Evolutionary conservation across 2,329 filamentous ascomycete genomes (phyloP), one percentile per base, ranked within the genome.

Genomic region (Botrytis sinoallii): DNA sequence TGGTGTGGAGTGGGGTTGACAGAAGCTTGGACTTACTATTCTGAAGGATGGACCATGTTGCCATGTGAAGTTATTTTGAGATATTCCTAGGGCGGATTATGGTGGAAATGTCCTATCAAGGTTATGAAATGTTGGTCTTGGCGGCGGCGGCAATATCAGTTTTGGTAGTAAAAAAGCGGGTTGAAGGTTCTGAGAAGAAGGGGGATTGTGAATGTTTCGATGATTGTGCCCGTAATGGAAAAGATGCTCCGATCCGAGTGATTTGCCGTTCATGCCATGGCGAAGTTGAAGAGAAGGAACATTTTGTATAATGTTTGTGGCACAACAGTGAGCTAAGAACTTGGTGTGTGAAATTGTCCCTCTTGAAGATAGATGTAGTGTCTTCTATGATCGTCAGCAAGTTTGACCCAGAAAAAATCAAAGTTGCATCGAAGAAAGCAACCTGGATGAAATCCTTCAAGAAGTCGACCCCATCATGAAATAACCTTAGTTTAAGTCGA

Each of bases 61-160:
- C 25, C 35, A 67, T 67, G 32, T 69, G 66, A 69, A 57, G 48
- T n/a, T 69, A 69, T 69, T 59, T 42, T 42, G 66, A 69, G 48
- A 32, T 69, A 32, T 69, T 42, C 40, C 4, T 22, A 40, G n/a
- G 18, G n/a, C 22, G 35, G 32, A 57, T 18, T 32, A 32, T 57
- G 25, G 25, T 68, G 35, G 65, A 22, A 35, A 57, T 42, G 35
- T 29, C 6, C 29, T 29, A 32, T 68, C 22, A 35, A 35, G 46
- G 25, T 55, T 42, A 38, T 68, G 35, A 52, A 22, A 57, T 57
- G 18, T 42, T 29, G 66, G 35, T 57, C 20, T 42, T 57, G n/a
- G 52, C 20, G 18, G 18, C 10, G 10, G 18, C n/a, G 48, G 38
- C 6, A 57, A 55, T 4, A 55, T 29, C 12, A 57, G 3, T 25